Base-by-base conservation (phyloP, 805 yeast species). In the Candida pini region DNA sequence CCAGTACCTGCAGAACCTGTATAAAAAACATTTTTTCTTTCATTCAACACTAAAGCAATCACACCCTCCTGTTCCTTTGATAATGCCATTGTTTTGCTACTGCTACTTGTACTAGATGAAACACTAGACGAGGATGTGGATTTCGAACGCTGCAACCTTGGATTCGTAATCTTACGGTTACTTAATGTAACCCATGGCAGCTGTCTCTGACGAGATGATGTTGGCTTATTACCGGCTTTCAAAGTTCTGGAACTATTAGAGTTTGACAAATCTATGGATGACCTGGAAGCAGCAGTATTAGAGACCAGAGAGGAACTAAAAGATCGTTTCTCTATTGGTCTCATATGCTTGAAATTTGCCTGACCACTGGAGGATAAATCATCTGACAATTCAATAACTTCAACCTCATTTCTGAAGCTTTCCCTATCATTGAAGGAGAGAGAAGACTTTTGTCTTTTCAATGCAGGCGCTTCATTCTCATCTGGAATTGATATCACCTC, bases 1-100 rank as follows among this genome's bases (percentile, higher is more conserved):
- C 95, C 95, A 1, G 95, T 84, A 59, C 95, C 95, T 0, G 94
- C 94, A 22, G 25, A 22, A 36, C 95, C 95, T 0, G 94, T 83
- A 49, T 78, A 83, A 45, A 84, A 84, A 1, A 84, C 66, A 42
- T 72, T 81, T 28, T 62, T 49, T 3, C 70, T 66, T 16, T 69
- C 68, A 12, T 66, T 57, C 6, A 81, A 66, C 7, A 78, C 77
- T 9, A 69, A 53, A 16, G 70, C 63, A 6, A 82, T 44, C 6
- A 84, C 74, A 15, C 49, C 45, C 5, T 43, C 24, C 52, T 75
- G 81, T 37, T 73, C 79, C 13, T 24, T 26, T 7, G 57, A 47
- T 10, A 54, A 32, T 21, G n/a, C n/a, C n/a, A n/a, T n/a, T n/a
- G n/a, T n/a, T n/a, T 31, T 25, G 6, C 30, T 7, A 8, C 33